Evolutionary conservation across 129 eudicot species (phyloP).

Genomic region (Gnaphalium uliginosum): DNA sequence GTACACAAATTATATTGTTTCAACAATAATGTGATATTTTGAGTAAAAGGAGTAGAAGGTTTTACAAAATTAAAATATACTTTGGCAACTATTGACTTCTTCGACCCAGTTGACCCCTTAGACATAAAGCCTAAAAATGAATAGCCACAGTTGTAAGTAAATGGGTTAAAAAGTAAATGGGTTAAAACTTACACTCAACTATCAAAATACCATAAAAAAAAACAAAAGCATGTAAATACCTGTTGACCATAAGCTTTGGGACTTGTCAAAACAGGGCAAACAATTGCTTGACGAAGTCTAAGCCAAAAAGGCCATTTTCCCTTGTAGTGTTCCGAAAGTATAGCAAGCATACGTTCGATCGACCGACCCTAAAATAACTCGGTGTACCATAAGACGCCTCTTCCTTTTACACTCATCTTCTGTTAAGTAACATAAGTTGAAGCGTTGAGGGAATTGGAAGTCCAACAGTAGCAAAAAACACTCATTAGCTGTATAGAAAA

Average conservation of each 20-base stretch:
- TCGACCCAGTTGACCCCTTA: too few relatives aligned
- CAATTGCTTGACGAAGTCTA: constrained; percentile 93
- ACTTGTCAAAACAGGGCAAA: constrained; percentile 85
- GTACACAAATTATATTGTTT: too few relatives aligned
- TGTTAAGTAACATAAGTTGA: constrained; percentile 69
- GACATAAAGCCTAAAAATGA: too few relatives aligned
- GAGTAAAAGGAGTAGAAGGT: too few relatives aligned
- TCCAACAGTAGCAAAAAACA: constrained; percentile 61
- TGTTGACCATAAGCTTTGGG: constrained; percentile 69
- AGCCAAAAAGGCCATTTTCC: constrained; percentile 99
- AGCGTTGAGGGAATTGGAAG: constrained; percentile 85
- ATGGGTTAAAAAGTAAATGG: too few relatives aligned
- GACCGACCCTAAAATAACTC: constrained; percentile 91
- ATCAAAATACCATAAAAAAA: neutral
- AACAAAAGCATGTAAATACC: constrained; percentile 36
- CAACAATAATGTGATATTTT: too few relatives aligned
- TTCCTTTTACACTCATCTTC: constrained; percentile 85
- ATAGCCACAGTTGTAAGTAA: too few relatives aligned
- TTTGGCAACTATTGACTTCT: too few relatives aligned
- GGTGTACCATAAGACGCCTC: constrained; percentile 91
- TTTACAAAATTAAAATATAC: too few relatives aligned
- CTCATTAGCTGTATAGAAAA: constrained; percentile 4
- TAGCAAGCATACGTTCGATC: constrained; percentile 98
- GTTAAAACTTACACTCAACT: neutral
- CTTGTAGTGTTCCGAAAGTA: constrained; percentile 86